Evolutionary conservation across 306 rosid genomes (phyloP).

Genomic region (Cicer cuneatum): DNA sequence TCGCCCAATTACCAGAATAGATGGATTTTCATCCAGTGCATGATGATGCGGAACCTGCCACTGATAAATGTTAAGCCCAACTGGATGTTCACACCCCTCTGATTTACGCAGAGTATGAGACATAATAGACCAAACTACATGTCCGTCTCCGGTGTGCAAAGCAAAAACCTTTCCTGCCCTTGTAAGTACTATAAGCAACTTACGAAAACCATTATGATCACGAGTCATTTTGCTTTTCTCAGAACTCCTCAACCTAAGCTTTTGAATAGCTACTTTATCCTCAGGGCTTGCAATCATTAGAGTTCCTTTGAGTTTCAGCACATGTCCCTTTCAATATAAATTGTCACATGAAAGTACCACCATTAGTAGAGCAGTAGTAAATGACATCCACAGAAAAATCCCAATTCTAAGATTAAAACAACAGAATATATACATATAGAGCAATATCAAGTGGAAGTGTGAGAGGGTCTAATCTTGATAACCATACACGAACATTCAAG

Average conservation of each 20-base stretch:
- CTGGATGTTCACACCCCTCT: slow-evolving; percentile 67
- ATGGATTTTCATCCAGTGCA: slow-evolving; percentile 93
- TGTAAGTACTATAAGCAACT: slow-evolving; percentile 85
- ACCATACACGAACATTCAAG: slow-evolving; percentile 4
- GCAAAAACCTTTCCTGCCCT: slow-evolving; percentile 92
- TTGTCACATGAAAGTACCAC: slow-evolving; percentile 38
- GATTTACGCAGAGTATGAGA: slow-evolving; percentile 67
- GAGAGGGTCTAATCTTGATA: slow-evolving; percentile 22
- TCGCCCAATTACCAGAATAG: slow-evolving; percentile 77
- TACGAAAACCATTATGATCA: slow-evolving; percentile 97
- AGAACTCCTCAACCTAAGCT: slow-evolving; percentile 79
- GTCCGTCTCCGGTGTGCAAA: slow-evolving; percentile 98
- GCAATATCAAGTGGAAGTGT: background rate
- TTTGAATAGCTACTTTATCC: slow-evolving; percentile 87
- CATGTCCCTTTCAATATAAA: slow-evolving; percentile 72
- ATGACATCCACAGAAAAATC: slow-evolving; percentile 32
- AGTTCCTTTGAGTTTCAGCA: slow-evolving; percentile 95
- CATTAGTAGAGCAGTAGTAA: slow-evolving; percentile 48
- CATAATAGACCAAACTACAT: slow-evolving; percentile 83
- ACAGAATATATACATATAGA: background rate
- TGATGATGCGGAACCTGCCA: slow-evolving; percentile 99
- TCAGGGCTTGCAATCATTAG: slow-evolving; percentile 92
- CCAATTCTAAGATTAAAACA: slow-evolving; percentile 31
- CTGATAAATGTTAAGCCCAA: slow-evolving; percentile 83
- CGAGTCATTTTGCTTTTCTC: slow-evolving; percentile 97